Conservation (phyloP, 139 green algal species). For the Mychonastes homosphaera region DNA sequence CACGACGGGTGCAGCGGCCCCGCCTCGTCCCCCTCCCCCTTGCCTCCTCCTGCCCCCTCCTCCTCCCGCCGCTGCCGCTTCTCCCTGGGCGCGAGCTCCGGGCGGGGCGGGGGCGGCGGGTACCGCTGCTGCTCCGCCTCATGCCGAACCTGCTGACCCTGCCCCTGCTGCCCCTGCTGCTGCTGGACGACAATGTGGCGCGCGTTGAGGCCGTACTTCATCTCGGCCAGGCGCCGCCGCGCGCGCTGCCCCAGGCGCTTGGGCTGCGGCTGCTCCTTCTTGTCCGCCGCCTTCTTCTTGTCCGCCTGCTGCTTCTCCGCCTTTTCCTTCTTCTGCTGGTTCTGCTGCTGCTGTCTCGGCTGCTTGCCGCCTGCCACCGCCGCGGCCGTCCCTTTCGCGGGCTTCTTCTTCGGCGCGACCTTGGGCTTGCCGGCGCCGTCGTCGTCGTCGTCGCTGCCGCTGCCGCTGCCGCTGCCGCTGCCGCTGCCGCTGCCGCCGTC, state of each 20-base stretch:
- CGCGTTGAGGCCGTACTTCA: slow-evolving; percentile 23
- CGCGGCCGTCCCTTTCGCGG: not conserved
- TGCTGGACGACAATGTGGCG: slow-evolving; percentile 21
- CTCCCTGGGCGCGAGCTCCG: not conserved
- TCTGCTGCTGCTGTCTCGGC: slow-evolving; percentile 1
- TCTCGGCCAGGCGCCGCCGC: slow-evolving; percentile 28
- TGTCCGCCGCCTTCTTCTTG: slow-evolving; percentile 8
- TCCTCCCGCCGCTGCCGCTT: not conserved
- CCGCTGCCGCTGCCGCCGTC: not conserved
- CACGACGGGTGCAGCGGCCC: not conserved
- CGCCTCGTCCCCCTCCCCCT: not conserved
- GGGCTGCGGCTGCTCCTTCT: slow-evolving; percentile 17
- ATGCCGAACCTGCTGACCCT: not conserved
- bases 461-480: not conserved
- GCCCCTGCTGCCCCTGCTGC: slow-evolving; percentile 5
- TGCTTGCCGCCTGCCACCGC: not conserved
- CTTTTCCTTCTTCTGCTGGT: not conserved
- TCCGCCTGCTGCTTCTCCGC: not conserved
- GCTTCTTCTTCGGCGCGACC: too few species aligned
- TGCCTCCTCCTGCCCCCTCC: not conserved
- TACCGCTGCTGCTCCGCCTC: not conserved
- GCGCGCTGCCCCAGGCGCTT: slow-evolving; percentile 43
- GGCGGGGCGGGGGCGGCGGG: not conserved
- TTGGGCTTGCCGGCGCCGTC: not conserved
- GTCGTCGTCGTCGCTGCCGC: not conserved